Conservation (phyloP, 345 rosid genomes). For the Salix suchowensis region DNA sequence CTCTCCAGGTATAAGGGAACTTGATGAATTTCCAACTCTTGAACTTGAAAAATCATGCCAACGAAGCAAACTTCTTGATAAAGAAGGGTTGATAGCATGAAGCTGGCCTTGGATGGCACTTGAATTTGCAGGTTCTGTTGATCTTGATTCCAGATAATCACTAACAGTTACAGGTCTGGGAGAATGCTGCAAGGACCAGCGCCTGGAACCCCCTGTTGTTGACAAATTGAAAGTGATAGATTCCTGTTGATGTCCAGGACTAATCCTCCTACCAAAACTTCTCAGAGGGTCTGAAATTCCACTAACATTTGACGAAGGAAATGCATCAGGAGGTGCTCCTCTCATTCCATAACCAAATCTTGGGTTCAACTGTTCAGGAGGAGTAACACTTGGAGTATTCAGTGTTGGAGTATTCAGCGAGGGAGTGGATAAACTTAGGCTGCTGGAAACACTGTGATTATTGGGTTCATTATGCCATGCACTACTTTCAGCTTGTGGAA, state of each 20-base stretch:
- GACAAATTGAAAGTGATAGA: conserved; percentile 41
- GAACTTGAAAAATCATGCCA: conserved; percentile 51
- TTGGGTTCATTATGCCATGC: conserved; percentile 34
- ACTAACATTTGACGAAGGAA: conserved; percentile 37
- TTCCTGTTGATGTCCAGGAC: conserved; percentile 51
- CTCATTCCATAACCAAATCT: conserved; percentile 51
- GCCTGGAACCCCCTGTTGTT: conserved; percentile 37
- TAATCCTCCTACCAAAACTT: conserved; percentile 43
- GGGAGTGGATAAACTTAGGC: conserved; percentile 57
- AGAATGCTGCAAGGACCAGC: conserved; percentile 36
- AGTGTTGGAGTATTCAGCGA: conserved; percentile 35
- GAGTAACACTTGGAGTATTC: conserved; percentile 36
- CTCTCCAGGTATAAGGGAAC: conserved; percentile 38
- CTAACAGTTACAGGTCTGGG: conserved; percentile 36
- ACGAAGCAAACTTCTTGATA: conserved; percentile 45
- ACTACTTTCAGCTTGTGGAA: conserved; percentile 45
- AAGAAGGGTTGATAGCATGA: conserved; percentile 34
- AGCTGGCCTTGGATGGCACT: conserved; percentile 42
- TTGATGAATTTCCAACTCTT: conserved; percentile 43
- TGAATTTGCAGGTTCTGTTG: conserved; percentile 34
- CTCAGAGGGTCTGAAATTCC: conserved; percentile 38
- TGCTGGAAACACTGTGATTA: conserved; percentile 47
- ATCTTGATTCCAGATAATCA: conserved; percentile 47
- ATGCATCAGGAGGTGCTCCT: conserved; percentile 36
- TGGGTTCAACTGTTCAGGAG: conserved; percentile 39